Evolutionary conservation across 2,329 filamentous ascomycete species (phyloP).

Genomic region (Aspergillus sp.): DNA sequence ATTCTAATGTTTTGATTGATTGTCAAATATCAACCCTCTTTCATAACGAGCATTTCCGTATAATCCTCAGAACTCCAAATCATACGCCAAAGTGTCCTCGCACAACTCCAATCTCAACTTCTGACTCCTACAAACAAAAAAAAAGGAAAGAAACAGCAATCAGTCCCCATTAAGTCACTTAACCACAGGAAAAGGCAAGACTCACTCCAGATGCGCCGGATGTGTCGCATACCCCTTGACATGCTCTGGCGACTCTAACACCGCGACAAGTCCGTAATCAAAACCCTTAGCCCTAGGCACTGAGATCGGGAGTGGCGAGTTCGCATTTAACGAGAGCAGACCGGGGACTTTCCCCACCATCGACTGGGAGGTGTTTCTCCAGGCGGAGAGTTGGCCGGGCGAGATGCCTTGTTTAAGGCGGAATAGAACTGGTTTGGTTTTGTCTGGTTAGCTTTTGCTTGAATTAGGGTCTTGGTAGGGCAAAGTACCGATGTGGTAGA

Average conservation of each 20-base stretch:
- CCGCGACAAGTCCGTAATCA: conserved; percentile 39
- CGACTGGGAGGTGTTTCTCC: conserved; percentile 20
- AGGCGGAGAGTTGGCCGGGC: conserved; percentile 24
- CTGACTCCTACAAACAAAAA: conserved; percentile 24
- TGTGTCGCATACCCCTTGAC: conserved; percentile 37
- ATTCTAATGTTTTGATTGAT: too few species aligned
- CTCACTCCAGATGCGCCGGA: conserved; percentile 40
- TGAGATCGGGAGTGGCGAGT: conserved; percentile 31
- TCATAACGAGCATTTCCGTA: too few species aligned
- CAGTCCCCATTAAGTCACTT: background rate
- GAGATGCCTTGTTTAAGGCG: conserved; percentile 34
- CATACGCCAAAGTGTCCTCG: conserved; percentile 36
- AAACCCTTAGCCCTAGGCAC: conserved; percentile 38
- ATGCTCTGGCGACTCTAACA: conserved; percentile 38
- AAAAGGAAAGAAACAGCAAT: background rate
- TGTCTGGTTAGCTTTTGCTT: background rate
- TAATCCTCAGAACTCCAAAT: conserved; percentile 28
- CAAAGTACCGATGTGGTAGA: conserved; percentile 34
- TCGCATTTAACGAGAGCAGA: conserved; percentile 29
- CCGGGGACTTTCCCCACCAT: conserved; percentile 40
- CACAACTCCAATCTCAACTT: conserved; percentile 35
- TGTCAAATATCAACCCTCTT: too few species aligned
- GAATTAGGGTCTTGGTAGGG: background rate
- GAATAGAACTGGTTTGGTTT: conserved; percentile 30
- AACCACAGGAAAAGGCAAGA: conserved; percentile 7